Evolutionary conservation across 805 yeast genomes (phyloP), one percentile per base, ranked within the genome.

Genomic region (Candida xiaguanensis): DNA sequence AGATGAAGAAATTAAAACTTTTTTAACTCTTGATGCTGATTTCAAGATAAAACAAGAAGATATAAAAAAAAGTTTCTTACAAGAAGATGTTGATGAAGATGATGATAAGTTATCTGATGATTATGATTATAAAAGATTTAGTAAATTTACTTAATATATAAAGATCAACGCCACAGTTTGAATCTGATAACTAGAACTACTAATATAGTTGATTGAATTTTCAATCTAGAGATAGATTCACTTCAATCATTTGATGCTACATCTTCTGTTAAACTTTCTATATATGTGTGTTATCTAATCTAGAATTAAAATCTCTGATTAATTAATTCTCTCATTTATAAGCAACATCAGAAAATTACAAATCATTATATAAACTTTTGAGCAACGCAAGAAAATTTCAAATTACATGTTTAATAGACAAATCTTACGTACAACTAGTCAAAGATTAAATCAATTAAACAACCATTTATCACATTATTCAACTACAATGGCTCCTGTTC

Each of bases 401-500:
- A 19, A 18, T 7, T 35, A 28, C 32, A 37, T 45, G 33, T 38
- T 49, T 13, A 48, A 41, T 24, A 51, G 44, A 19, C 35, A 40
- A 29, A 52, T 28, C 41, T 44, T 25, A 9, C 32, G 22, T 14
- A 30, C 31, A 22, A 31, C 44, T 13, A 36, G 23, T 18, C 34
- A 35, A n/a, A 46, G 67, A 46, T 47, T 60, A 42, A 36, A 41
- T 26, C 27, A 54, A 17, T 48, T 67, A 34, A 48, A 49, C 37
- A 55, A 66, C 49, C 70, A 65, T 30, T 46, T 66, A 26, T 41
- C 52, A 8, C 30, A 43, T 14, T 28, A 50, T 14, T 9, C 41
- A 5, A 23, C 38, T 4, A 45, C 31, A 11, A 82, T 82, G 88
- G 78, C 86, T 29, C 80, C 83, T 20, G 52, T 70, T 57, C 36